Base-by-base conservation (phyloP, 2,329 filamentous ascomycete species). In the Apiospora aurea region DNA sequence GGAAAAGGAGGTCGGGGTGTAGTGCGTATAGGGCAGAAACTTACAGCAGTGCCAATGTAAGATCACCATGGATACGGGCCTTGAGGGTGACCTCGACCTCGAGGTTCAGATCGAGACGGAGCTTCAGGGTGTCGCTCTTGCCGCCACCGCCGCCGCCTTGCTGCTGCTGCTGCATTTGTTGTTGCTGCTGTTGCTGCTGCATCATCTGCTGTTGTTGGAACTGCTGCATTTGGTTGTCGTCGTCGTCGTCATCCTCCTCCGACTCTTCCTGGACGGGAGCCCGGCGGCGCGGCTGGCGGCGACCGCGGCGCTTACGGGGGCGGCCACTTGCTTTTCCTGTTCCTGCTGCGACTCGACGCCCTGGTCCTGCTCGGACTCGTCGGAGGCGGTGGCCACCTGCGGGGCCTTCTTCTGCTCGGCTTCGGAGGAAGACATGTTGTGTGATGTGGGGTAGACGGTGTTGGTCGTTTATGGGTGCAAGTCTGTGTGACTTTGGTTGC, bases 1-100 rank as follows among this genome's bases (percentile, higher is more conserved):
- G 24, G 41, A 26, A 29, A 46, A 16, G 2, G 26, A 8, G 26
- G 16, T 14, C 5, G 29, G n/a, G 14, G 11, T 24, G 18, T 2
- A 38, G 29, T 26, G 43, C 14, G 14, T 18, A 57, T 43, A 14
- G 38, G 34, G 18, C 10, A 26, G 13, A 5, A 26, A 47, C 87
- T 82, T 83, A 89, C 87, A 89, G 83, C 75, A 96, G 86, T 75
- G 91, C 92, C 75, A 96, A 82, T 67, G 93, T 94, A 75, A 97
- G 83, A 84, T 97, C 94, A 80, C 94, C 94, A 76, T 95, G 91
- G 76, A 96, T 95, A 82, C 92, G 92, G 26, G 94, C 94, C 86
- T 96, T 96, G 73, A 96, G 87, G 78, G 95, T 92, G 74, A 96
- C 93, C 82, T 96, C 94, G 71, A 96, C 89, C 77, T 96, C 94